Evolutionary conservation across 2,329 filamentous ascomycete genomes (phyloP), one percentile per base, ranked within the genome.

Genomic region (Trichoderma sp.): DNA sequence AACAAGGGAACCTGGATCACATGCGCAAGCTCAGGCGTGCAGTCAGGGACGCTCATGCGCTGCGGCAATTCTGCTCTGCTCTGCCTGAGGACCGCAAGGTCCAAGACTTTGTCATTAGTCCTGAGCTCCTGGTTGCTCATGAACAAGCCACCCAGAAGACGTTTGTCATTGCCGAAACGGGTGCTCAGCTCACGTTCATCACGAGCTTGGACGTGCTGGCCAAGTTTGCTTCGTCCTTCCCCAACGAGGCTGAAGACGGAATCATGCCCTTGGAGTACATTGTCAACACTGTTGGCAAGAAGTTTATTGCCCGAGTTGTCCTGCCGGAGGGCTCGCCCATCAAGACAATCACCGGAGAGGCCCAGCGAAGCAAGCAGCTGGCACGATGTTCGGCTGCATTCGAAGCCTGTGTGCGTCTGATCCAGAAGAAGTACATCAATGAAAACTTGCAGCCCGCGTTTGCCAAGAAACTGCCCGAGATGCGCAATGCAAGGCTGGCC

Each of bases 331-430:
- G 82, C 24, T 90, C 92, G 0, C 92, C 92, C 0, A 79, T 97
- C 43, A 84, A 83, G 63, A 87, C 85, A 34, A 82, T 85, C 5
- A 81, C 82, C 14, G 94, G 95, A 5, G 80, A 78, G 7, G 78
- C 86, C 0, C 86, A 89, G 63, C 74, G 80, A 7, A 91, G 83
- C 65, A 98, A 97, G 75, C 82, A 88, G 34, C 78, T 90, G 19
- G 94, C 95, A 5, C 96, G 95, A 75, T 92, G 91, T 69, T 92
- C 93, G 0, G 94, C 93, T 3, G 94, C 95, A 0, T 98, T 94
- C 74, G 86, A 93, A 72, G 86, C 90, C 58, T 97, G 93, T 72
- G 74, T 92, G 1, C 74, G 87, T 67, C 81, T 99, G 17, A 81
- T 89, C 55, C 81, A 85, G 66, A 83, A 84, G 61, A 84, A 85